These are phyloP conservation scores for Pseudocercospora vitis DNA, from an alignment of 2,329 filamentous ascomycete genomes.

Conservation along the genomic window DNA sequence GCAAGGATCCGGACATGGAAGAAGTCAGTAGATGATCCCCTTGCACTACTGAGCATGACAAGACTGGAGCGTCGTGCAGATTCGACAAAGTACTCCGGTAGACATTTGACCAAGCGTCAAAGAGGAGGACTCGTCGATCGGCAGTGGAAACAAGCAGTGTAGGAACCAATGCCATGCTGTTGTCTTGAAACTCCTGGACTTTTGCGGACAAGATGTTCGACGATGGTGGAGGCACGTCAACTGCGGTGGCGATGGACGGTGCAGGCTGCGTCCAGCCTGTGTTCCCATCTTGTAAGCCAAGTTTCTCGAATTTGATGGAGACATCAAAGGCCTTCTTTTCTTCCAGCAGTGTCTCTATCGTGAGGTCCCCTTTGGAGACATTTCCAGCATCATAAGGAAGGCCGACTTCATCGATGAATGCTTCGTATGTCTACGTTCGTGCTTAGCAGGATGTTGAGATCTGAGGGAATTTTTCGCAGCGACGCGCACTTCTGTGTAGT, in stretches of 20 bases:
- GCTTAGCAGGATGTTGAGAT: conserved; percentile 22
- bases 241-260: conserved; percentile 36
- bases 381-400: conserved; percentile 53
- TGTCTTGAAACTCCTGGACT: conserved; percentile 29
- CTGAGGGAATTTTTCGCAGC: not conserved
- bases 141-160: conserved; percentile 49
- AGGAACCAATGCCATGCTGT: conserved; percentile 14
- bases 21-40: conserved; percentile 52
- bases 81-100: conserved; percentile 41
- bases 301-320: conserved; percentile 56
- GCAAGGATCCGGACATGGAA: conserved; percentile 60
- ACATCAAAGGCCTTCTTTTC: conserved; percentile 62
- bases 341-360: conserved; percentile 60
- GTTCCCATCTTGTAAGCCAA: conserved; percentile 47
- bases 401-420: conserved; percentile 59
- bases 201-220: conserved; percentile 55
- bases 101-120: conserved; percentile 41
- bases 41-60: conserved; percentile 51
- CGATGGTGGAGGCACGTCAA: conserved; percentile 47
- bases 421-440: conserved; percentile 53
- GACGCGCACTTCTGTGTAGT: conserved; percentile 38
- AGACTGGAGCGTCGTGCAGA: conserved; percentile 54
- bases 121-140: conserved; percentile 51
- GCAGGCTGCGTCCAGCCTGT: conserved; percentile 47
- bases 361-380: conserved; percentile 48